Conservation (phyloP, 306 rosid genomes). For the Vigna reflexopilosa region DNA sequence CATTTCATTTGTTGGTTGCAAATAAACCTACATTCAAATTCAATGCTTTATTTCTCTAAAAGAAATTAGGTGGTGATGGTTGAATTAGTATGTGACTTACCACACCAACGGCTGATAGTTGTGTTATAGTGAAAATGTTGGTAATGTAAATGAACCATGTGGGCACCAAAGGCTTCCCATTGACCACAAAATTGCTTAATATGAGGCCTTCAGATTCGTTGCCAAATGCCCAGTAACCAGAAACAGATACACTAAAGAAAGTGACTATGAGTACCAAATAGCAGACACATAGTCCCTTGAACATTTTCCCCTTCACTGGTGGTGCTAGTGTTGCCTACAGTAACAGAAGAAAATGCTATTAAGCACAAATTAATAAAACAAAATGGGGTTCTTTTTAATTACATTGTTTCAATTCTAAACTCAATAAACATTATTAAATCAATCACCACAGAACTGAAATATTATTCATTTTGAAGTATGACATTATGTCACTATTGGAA, state of each 20-base stretch:
- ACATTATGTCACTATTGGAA: too few species aligned
- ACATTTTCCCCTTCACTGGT: constrained; percentile 87
- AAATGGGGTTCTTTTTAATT: background rate
- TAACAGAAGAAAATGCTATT: background rate
- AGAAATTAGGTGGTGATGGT: too few species aligned
- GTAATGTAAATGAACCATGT: constrained; percentile 73
- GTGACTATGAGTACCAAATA: constrained; percentile 55
- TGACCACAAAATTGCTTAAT: constrained; percentile 61
- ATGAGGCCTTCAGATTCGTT: constrained; percentile 62
- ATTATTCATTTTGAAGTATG: too few species aligned
- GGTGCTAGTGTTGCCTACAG: constrained; percentile 82
- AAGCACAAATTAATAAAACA: background rate
- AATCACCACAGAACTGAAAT: background rate
- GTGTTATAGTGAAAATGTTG: constrained; percentile 69
- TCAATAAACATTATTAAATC: too few species aligned
- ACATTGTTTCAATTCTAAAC: background rate
- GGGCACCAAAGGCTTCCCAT: constrained; percentile 64
- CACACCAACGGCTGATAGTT: constrained; percentile 76
- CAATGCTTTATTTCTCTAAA: background rate
- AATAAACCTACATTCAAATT: constrained; percentile 62
- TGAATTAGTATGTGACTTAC: constrained; percentile 43
- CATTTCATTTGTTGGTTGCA: constrained; percentile 80
- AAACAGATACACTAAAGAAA: constrained; percentile 70
- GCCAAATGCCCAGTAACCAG: constrained; percentile 94
- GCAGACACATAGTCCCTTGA: constrained; percentile 72